Conservation (phyloP, 805 yeast genomes). For the Myxozyma lipomycoides region DNA sequence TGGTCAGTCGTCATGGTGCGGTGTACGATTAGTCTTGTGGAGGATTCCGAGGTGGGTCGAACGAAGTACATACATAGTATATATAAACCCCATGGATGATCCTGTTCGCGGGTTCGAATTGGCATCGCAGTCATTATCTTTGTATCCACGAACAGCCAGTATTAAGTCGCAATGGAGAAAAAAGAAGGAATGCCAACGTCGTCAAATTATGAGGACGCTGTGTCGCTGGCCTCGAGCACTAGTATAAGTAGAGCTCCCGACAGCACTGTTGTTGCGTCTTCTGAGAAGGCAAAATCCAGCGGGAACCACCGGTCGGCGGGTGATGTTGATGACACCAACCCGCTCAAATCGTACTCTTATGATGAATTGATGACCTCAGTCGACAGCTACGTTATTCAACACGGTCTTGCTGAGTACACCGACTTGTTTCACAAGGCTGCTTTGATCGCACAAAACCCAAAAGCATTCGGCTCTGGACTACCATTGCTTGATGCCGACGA, state of each 20-base stretch:
- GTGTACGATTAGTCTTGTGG: too few relatives aligned
- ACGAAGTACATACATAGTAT: too few relatives aligned
- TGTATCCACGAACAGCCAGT: too few relatives aligned
- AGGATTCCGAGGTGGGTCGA: too few relatives aligned
- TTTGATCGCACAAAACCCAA: conserved; percentile 51
- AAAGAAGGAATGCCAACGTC: neutral
- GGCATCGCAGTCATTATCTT: too few relatives aligned
- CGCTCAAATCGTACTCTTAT: conserved; percentile 28
- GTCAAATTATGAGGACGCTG: conserved; percentile 2
- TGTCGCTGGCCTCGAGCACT: neutral
- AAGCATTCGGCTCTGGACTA: conserved; percentile 39
- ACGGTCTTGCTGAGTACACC: conserved; percentile 33
- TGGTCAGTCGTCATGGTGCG: too few relatives aligned
- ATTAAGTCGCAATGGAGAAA: neutral
- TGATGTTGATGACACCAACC: conserved; percentile 26
- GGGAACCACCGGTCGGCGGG: too few relatives aligned
- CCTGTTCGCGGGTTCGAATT: too few relatives aligned
- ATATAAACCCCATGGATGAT: too few relatives aligned
- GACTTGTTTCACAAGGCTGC: conserved; percentile 46
- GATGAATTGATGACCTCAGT: conserved; percentile 32
- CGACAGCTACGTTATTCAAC: conserved; percentile 29
- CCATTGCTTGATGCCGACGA: conserved; percentile 41
- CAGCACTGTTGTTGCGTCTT: too few relatives aligned
- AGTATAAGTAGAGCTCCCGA: too few relatives aligned
- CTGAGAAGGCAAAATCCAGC: too few relatives aligned